Base-by-base conservation (phyloP, 1,284 basidiomycete genomes). In the Puccinia sorghi region DNA sequence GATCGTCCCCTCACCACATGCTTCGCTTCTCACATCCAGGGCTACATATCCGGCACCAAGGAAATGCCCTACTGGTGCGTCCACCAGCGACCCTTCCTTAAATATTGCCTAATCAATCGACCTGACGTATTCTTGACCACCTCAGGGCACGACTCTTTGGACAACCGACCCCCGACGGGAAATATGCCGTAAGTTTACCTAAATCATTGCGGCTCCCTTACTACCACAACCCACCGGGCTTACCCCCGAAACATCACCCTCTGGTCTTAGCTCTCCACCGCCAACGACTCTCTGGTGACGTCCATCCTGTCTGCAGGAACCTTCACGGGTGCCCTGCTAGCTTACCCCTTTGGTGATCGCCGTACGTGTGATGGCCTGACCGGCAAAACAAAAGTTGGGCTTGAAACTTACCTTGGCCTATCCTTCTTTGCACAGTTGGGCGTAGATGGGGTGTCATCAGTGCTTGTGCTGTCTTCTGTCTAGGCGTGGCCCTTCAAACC, bases 401-500 rank as follows among this genome's bases (percentile, higher is more conserved):
- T 15, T 22, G 15, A 32, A 52, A 17, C 57, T 52, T 3, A 59
- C 39, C 17, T 25, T 4, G 32, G 15, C 20, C 7, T 41, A 32
- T 54, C 12, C 37, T n/a, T 39, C 39, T 20, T 46, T 43, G 5
- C 50, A 22, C 46, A 74, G 72, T 74, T 11, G 76, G 76, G 13
- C 32, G 76, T 15, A n/a, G 76, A 41, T 79, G 67, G 76, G 76
- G 76, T 50, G 69, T 79, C 43, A 79, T 79, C 43, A 46, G 48
- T 20, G 66, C 76, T 11, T 79, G 76, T 56, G 56, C 20, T 13
- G 27, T 79, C 32, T 79, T 79, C n/a, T 50, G 56, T 27, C 27
- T 76, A 27, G 79, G 79, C 54, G 79, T 80, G 17, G 61, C 61
- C 2, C 64, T 80, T 4, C 79, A 80, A 56, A 80, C 79, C 37